These are phyloP conservation scores for Hansenula lynferdii DNA, from an alignment of 1,139 yeast genomes.

Conservation along the genomic window DNA sequence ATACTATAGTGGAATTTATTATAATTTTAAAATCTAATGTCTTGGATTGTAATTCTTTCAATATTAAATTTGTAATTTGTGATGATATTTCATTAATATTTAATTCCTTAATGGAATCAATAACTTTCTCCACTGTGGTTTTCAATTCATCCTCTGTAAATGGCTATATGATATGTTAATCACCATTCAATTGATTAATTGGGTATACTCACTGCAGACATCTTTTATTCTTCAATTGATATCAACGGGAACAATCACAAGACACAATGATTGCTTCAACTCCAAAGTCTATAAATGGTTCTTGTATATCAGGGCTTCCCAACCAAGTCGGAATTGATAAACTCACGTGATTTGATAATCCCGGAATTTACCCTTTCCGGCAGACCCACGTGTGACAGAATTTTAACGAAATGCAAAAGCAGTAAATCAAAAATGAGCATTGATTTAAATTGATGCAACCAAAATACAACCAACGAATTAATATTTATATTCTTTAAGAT, in stretches of 20 bases:
- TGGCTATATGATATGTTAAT: background rate
- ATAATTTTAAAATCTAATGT: slow-evolving; percentile 8
- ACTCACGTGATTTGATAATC: no score
- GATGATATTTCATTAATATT: background rate
- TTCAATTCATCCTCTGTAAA: slow-evolving; percentile 1
- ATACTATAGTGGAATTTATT: slow-evolving; percentile 4
- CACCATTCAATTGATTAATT: background rate
- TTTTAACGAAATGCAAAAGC: background rate
- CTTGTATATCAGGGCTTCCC: no score
- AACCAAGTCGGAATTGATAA: no score
- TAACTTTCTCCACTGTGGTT: background rate
- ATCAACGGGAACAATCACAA: no score
- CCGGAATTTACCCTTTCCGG: background rate
- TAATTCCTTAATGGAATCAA: background rate
- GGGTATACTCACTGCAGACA: background rate
- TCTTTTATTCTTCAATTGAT: background rate
- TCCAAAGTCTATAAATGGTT: no score
- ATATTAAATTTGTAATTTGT: background rate
- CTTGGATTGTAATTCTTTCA: background rate
- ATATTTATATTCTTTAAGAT: no score
- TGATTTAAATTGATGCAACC: no score
- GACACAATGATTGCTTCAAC: no score
- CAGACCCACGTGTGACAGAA: background rate
- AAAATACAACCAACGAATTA: no score
- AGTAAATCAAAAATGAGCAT: no score